Evolutionary conservation across 176 grass and related monocot species (phyloP).

Genomic region (Lolium perenne): DNA sequence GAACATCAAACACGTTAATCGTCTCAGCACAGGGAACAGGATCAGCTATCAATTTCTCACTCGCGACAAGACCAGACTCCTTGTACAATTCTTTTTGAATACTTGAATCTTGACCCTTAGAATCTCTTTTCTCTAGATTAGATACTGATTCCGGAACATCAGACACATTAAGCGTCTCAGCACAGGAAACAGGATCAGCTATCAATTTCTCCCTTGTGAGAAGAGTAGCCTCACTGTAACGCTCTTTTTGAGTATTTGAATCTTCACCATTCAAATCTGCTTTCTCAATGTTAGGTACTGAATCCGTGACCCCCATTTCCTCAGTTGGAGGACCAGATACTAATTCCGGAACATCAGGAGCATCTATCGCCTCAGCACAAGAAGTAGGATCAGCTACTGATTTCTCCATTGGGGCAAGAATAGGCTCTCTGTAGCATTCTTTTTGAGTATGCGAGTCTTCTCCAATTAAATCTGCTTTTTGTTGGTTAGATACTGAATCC

Average conservation of each 20-base stretch:
- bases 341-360: constrained; percentile 46
- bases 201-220: neutral
- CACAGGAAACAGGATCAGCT: neutral
- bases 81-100: constrained; percentile 34
- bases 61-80: constrained; percentile 34
- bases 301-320: neutral
- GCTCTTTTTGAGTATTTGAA: neutral
- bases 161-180: neutral
- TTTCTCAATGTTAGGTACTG: neutral
- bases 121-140: constrained; percentile 15
- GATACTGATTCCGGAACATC: constrained; percentile 26
- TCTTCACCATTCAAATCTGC: neutral
- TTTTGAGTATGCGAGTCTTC: constrained; percentile 31
- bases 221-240: neutral
- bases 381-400: constrained; percentile 38
- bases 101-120: constrained; percentile 30
- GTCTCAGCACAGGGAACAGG: constrained; percentile 29
- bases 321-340: neutral
- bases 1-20: constrained; percentile 42
- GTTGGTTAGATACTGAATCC: constrained; percentile 15
- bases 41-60: constrained; percentile 37
- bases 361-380: constrained; percentile 34
- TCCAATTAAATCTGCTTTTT: constrained; percentile 24
- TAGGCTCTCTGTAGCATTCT: constrained; percentile 30
- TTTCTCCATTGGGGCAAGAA: constrained; percentile 18